Percentiles rank a stretch among this genome's conserved stretches.
phyloP scores from a whole-genome alignment of 257 asterid genomes.

The Solanum lignicaule region DNA sequence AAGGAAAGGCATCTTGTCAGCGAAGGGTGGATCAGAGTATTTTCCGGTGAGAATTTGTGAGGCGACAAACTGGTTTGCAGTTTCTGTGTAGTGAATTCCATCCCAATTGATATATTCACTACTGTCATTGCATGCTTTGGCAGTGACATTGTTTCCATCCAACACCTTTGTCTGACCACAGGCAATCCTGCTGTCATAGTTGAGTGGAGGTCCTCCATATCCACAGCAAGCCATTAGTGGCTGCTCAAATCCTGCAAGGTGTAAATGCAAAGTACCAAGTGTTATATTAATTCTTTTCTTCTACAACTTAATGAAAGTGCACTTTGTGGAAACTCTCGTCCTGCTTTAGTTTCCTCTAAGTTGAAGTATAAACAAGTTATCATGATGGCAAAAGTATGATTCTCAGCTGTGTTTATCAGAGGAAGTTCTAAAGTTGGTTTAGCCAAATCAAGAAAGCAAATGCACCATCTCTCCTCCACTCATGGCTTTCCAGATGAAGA shows the following conservation, averaged over 20 bases:
- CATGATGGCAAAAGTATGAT: background rate
- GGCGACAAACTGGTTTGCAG: conserved; percentile 74
- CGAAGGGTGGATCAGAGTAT: conserved; percentile 73
- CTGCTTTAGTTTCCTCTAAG: background rate
- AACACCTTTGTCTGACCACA: conserved; percentile 78
- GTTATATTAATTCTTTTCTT: background rate
- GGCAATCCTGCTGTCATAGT: conserved; percentile 62
- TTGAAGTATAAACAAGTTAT: background rate
- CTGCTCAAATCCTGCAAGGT: conserved; percentile 71
- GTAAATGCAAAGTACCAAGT: background rate
- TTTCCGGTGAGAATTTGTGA: conserved; percentile 79
- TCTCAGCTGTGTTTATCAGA: background rate
- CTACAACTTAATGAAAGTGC: background rate
- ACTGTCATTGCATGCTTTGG: conserved; percentile 67
- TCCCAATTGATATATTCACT: conserved; percentile 86
- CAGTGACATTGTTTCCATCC: conserved; percentile 66
- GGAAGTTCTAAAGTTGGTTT: background rate
- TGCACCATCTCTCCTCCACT: background rate
- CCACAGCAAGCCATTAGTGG: conserved; percentile 91
- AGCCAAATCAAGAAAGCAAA: background rate
- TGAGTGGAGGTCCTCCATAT: conserved; percentile 86
- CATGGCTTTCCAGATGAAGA: background rate
- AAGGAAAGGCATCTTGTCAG: conserved; percentile 73
- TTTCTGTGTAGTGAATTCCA: conserved; percentile 91
- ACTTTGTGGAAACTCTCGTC: background rate